Conservation (phyloP, 345 rosid genomes). For the Arabidopsis thaliana region DNA sequence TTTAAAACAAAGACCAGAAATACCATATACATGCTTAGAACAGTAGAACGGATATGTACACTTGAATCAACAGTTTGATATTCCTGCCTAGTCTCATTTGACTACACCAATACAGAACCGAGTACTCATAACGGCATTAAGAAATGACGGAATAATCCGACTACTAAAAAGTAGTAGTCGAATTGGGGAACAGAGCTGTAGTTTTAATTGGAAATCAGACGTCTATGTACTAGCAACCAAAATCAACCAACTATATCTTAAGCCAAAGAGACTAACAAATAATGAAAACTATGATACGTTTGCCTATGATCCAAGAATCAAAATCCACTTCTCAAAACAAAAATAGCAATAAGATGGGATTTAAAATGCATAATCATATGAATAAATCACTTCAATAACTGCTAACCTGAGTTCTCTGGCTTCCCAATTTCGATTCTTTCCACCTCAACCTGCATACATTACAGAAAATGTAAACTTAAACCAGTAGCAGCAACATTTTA, state of each 20-base stretch:
- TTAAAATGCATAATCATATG: constrained; percentile 4
- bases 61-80: constrained; percentile 3
- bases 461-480: constrained; percentile 5
- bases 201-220: not conserved
- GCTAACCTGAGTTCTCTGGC: constrained; percentile 43
- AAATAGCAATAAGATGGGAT: not conserved
- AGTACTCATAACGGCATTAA: not conserved
- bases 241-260: not conserved
- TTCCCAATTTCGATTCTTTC: constrained; percentile 77
- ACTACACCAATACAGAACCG: constrained; percentile 6
- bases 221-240: constrained; percentile 13
- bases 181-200: not conserved
- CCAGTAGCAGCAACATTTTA: constrained; percentile 6
- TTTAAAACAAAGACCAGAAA: not conserved
- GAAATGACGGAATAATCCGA: not conserved
- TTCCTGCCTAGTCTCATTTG: constrained; percentile 8
- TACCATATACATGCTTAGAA: not conserved
- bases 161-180: not conserved
- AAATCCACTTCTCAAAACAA: not conserved
- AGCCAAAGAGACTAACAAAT: constrained; percentile 5
- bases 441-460: constrained; percentile 63
- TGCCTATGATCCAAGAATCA: not conserved
- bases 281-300: not conserved
- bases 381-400: not conserved
- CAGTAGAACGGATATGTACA: not conserved